Percentiles rank a stretch among this genome's conserved stretches.
Conservation (phyloP, 768 basidiomycete genomes). For the Mycena epipterygia region DNA sequence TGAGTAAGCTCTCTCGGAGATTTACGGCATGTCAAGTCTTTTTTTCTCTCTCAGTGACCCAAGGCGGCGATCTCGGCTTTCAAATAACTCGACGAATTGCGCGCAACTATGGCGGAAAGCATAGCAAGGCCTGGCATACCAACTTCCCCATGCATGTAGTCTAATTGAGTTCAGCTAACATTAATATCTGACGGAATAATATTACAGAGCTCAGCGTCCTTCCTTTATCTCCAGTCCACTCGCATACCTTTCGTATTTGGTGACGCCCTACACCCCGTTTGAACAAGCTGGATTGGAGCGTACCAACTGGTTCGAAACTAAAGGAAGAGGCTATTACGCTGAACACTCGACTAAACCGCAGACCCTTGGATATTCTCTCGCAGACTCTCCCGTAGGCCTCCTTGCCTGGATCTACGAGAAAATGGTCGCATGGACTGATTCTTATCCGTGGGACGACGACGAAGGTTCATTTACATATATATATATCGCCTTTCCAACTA, state of each 20-base stretch:
- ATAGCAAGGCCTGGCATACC: constrained; percentile 61
- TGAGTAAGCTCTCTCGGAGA: constrained; percentile 1
- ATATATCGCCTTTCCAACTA: not conserved
- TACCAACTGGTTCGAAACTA: constrained; percentile 35
- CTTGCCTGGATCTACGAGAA: constrained; percentile 44
- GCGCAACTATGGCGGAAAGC: constrained; percentile 45
- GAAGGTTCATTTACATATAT: constrained; percentile 53
- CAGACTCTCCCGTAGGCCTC: constrained; percentile 61
- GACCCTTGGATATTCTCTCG: constrained; percentile 57
- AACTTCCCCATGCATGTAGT: constrained; percentile 49
- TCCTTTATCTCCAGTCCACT: constrained; percentile 25
- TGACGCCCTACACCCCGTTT: constrained; percentile 21
- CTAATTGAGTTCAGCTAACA: not conserved
- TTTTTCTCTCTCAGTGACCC: constrained; percentile 45
- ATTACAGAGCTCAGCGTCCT: constrained; percentile 20
- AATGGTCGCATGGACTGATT: constrained; percentile 52
- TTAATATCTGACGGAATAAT: not conserved
- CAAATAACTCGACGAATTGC: constrained; percentile 52
- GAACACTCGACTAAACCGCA: constrained; percentile 53
- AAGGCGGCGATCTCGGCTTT: constrained; percentile 61
- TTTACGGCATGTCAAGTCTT: not conserved
- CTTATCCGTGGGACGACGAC: constrained; percentile 61
- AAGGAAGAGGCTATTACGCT: constrained; percentile 44
- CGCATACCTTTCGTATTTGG: constrained; percentile 5
- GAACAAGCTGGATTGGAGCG: constrained; percentile 43